Conservation (phyloP, 257 asterid species). For the Nicotiana obtusifolia region DNA sequence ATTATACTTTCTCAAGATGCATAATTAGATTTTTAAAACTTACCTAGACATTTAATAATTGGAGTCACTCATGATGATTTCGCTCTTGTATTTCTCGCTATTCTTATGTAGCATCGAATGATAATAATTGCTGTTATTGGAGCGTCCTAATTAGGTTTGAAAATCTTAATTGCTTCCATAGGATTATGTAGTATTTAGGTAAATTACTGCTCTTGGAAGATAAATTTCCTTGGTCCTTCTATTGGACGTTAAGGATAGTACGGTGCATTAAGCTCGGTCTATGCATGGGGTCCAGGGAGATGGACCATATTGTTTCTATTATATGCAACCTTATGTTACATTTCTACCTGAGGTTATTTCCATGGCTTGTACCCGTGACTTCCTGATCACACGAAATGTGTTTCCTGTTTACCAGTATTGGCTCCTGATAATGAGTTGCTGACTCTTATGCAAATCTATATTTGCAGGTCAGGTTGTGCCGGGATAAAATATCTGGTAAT, state of each 20-base stretch:
- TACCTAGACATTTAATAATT: neutral
- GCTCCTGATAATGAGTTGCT: constrained; percentile 4
- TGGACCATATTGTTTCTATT: neutral
- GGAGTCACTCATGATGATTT: neutral
- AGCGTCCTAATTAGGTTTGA: neutral
- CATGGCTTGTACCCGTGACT: neutral
- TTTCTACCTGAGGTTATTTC: neutral
- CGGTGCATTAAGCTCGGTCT: neutral
- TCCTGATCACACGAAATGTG: neutral
- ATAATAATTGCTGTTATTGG: neutral
- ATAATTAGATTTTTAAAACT: neutral
- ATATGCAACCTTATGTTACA: neutral
- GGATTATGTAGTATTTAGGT: neutral
- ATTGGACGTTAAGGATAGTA: neutral
- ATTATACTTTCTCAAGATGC: neutral
- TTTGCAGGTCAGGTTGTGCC: constrained; percentile 74
- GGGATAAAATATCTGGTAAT: constrained; percentile 61
- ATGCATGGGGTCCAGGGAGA: neutral
- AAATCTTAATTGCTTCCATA: neutral
- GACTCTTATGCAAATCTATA: constrained; percentile 11
- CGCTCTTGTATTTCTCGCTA: neutral
- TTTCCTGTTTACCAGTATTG: neutral
- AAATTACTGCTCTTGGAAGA: neutral
- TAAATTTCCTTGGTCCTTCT: neutral
- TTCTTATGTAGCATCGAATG: neutral